Evolutionary conservation across 306 rosid genomes (phyloP).

Genomic region (Dryas octopetala): DNA sequence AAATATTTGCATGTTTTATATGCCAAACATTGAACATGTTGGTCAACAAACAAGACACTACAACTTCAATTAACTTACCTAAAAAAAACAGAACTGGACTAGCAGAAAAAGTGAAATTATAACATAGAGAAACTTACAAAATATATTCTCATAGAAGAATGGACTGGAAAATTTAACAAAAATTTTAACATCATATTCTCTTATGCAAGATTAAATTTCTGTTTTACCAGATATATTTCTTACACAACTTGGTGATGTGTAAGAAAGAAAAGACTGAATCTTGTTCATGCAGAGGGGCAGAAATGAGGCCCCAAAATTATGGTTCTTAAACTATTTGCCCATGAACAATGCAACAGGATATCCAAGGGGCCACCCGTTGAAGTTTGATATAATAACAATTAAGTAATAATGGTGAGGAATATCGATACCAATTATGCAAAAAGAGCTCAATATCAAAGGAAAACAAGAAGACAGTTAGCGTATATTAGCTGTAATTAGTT

Average conservation of each 20-base stretch:
- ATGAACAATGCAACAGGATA: background rate
- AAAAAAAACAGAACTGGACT: background rate
- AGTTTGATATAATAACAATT: background rate
- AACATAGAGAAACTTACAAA: background rate
- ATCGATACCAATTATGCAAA: background rate
- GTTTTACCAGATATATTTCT: background rate
- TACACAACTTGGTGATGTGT: background rate
- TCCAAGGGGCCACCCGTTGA: background rate
- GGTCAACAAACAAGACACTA: background rate
- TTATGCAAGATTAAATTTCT: too few species aligned
- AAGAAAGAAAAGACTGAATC: background rate
- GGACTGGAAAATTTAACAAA: background rate
- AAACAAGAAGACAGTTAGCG: background rate
- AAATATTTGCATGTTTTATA: background rate
- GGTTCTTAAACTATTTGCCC: background rate
- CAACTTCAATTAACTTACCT: background rate
- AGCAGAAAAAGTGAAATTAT: background rate
- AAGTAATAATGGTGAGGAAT: background rate
- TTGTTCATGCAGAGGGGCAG: background rate
- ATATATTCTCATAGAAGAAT: background rate
- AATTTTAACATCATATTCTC: background rate
- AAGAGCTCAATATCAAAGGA: background rate
- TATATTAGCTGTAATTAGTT: too few species aligned
- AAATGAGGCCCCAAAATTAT: slow-evolving; percentile 4
- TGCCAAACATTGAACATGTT: background rate